Evolutionary conservation across 169 alveolate genomes (phyloP), one percentile per base, ranked within the genome.

Genomic region (Plasmodium yoelii): DNA sequence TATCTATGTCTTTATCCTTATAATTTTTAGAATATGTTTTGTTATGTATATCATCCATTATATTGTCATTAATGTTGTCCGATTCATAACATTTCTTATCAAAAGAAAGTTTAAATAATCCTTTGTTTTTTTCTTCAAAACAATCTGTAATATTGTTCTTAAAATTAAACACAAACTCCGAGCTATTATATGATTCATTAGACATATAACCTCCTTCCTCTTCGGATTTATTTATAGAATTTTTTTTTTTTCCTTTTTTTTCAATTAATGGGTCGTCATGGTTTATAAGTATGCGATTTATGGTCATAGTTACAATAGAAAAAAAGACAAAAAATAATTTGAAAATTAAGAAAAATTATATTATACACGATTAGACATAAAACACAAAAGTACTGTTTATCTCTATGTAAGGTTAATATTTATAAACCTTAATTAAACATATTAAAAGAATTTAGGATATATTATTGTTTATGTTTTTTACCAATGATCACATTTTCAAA

Each of bases 151-250:
- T 73, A 28, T 73, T 56, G 19, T 73, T 73, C 60, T 73, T 73
- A 71, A 57, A 73, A 73, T 73, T 73, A 56, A 73, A 73, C 44
- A 57, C 87, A 26, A 73, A 73, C 9, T 73, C 87, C 60, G 87
- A 73, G 63, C 87, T 73, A 49, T 22, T 15, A 44, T 73, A 42
- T 28, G 72, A 73, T 73, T 73, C 64, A 49, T 18, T 73, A 15
- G 42, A 57, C 15, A 63, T 44, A 73, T 73, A 49, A 28, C 44
- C 8, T 59, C 44, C 28, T n/a, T 56, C 18, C 34, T 71, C 70
- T 73, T 28, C 72, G 46, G 68, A 59, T 59, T 73, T 42, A 9
- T 60, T 57, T 56, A 49, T 56, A 57, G 72, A 51, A 19, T 73
- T 57, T 59, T 57, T 61, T 18, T 73, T 13, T 22, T 22, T 22